Evolutionary conservation across 192 early-diverging fungal species (phyloP), one percentile per base, ranked within the genome.

Genomic region (Backusella tarrabulga): DNA sequence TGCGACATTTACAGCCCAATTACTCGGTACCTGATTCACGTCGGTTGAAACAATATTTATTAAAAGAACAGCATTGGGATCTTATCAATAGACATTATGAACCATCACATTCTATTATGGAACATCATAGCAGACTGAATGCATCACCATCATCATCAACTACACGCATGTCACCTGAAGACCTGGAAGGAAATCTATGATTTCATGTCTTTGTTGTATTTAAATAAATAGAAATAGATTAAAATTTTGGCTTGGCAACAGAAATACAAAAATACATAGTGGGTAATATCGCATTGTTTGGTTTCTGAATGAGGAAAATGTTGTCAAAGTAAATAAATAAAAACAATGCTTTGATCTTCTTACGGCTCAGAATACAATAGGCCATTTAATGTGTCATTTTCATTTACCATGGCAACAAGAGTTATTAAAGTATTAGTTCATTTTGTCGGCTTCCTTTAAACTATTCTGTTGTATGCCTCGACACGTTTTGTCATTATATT

Each of bases 31-130:
- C 75, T 26, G 34, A 68, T 36, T 32, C 36, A 23, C 66, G 75
- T 12, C 63, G 75, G 3, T 34, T 76, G 34, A 38, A 68, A n/a
- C 75, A 76, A 68, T 68, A 69, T 67, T 68, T 76, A 29, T 44
- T 76, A 44, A 76, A 76, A 34, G 44, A 63, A n/a, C 63, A 76
- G 7, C 75, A 76, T 23, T 76, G 75, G 75, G 75, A 76, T 50
- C 29, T 76, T n/a, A 35, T 76, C 14, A 26, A 35, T 14, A 23
- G 36, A 38, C 7, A 38, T 68, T 21, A 70, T 12, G 56, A 63
- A 63, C 0, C 23, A 63, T 23, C 9, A 3, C 1, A 12, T 29
- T 63, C 56, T 63, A 63, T 26, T 6, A 29, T 29, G 21, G 56
- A 29, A 21, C 56, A 63, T 2, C 56, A 29, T 63, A 12, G 11